Evolutionary conservation across 2,329 filamentous ascomycete species (phyloP).

Genomic region (Corynespora cassiicola): DNA sequence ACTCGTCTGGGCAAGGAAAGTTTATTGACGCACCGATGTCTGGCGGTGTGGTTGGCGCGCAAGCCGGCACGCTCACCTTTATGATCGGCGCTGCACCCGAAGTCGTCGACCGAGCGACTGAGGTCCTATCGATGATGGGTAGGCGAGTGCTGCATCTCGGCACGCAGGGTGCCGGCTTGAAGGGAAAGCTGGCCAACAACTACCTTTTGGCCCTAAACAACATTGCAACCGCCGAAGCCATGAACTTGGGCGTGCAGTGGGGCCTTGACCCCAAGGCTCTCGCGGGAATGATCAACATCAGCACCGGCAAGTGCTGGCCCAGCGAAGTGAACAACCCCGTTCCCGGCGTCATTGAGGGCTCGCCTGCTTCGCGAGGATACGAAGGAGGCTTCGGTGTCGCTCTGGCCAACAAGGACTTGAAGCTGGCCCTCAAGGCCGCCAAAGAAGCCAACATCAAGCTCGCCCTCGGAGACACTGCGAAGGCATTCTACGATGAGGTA

Average conservation of each 20-base stretch:
- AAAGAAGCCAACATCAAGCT: slow-evolving; percentile 53
- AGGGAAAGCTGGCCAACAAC: slow-evolving; percentile 96
- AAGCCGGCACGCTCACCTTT: slow-evolving; percentile 88
- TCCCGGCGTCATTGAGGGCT: slow-evolving; percentile 76
- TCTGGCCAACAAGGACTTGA: slow-evolving; percentile 59
- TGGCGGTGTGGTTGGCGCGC: slow-evolving; percentile 89
- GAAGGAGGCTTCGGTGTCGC: slow-evolving; percentile 58
- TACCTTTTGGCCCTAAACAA: slow-evolving; percentile 96
- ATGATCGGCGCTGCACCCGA: slow-evolving; percentile 80
- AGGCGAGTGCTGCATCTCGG: slow-evolving; percentile 86
- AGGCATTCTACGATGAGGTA: slow-evolving; percentile 53
- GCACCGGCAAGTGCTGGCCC: slow-evolving; percentile 95
- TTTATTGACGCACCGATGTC: slow-evolving; percentile 98
- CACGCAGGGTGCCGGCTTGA: slow-evolving; percentile 80
- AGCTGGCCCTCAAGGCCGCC: slow-evolving; percentile 55
- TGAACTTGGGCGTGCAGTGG: slow-evolving; percentile 70
- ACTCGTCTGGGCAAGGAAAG: slow-evolving; percentile 69
- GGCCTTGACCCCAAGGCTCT: slow-evolving; percentile 71
- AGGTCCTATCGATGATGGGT: slow-evolving; percentile 82
- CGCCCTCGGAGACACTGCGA: slow-evolving; percentile 53
- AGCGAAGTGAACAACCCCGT: slow-evolving; percentile 97
- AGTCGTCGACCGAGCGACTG: slow-evolving; percentile 69
- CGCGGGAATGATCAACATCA: slow-evolving; percentile 87
- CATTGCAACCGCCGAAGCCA: slow-evolving; percentile 71
- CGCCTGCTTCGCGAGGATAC: slow-evolving; percentile 78